Percentiles rank a stretch among this genome's conserved stretches.
These are phyloP conservation scores for Simmondsia chinensis DNA, from an alignment of 148 eudicot genomes.

Conservation along the genomic window DNA sequence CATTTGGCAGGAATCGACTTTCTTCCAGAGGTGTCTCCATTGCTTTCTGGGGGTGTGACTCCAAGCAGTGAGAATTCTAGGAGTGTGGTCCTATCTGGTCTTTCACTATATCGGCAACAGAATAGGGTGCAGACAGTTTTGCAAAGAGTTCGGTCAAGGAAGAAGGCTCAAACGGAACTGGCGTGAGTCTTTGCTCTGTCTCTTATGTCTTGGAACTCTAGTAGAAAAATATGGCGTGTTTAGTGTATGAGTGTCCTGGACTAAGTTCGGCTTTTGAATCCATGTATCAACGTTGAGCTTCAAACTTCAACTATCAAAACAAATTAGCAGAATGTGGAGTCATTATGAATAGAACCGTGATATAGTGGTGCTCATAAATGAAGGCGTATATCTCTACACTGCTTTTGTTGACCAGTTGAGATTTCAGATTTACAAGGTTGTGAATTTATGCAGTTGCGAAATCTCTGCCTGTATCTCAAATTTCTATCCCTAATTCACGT, in stretches of 20 bases:
- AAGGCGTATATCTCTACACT: too few relatives aligned
- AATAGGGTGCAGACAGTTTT: constrained; percentile 80
- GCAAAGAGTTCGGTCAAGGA: constrained; percentile 72
- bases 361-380: too few relatives aligned
- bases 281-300: too few relatives aligned
- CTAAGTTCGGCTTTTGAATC: too few relatives aligned
- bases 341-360: too few relatives aligned
- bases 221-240: constrained; percentile 1
- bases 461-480: not conserved
- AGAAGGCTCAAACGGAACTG: constrained; percentile 86
- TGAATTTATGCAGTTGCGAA: too few relatives aligned
- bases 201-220: constrained; percentile 19
- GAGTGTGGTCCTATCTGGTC: constrained; percentile 53
- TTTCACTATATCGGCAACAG: constrained; percentile 74
- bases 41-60: constrained; percentile 32
- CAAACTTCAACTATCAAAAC: too few relatives aligned
- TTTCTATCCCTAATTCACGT: constrained; percentile 1
- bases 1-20: constrained; percentile 93
- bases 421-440: too few relatives aligned
- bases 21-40: constrained; percentile 83
- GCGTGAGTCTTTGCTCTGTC: constrained; percentile 72
- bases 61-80: constrained; percentile 35
- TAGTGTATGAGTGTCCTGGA: too few relatives aligned
- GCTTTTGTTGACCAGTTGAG: too few relatives aligned
- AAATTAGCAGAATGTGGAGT: too few relatives aligned